Base-by-base conservation (phyloP, 139 green algal species). In the Closterium sp. region DNA sequence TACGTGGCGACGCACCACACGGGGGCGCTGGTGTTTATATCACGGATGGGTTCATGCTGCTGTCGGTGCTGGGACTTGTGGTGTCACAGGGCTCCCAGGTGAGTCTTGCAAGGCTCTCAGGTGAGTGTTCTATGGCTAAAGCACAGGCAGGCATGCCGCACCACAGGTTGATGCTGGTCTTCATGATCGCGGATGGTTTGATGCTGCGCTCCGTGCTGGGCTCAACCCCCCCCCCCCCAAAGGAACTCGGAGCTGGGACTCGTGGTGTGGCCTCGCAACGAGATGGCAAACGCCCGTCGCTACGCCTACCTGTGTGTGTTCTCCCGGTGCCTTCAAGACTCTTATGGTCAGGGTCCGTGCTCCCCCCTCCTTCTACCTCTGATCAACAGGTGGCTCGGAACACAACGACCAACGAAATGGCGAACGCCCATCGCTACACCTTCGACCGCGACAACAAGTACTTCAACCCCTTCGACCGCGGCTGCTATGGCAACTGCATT, bases 401-500 rank as follows among this genome's bases (percentile, higher is more conserved):
- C 94, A 93, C 99, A 25, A 99, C 98, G 5, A 99, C 98, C 35
- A 99, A 99, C 90, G 98, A 99, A 93, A 93, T 99, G 35, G 96
- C 97, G 16, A 99, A 99, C 95, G 98, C 96, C 96, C 93, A 94
- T 84, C 64, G 91, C 16, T 94, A 94, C 83, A 95, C 43, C 9
- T 69, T n/a, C n/a, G n/a, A n/a, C 34, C 36, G 23, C 23, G 89
- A 94, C 32, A 90, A 96, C 66, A 69, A 93, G n/a, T 99, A 98
- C 92, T 86, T 88, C 64, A 98, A 98, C 91, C 97, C 97, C 5
- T 98, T 98, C 90, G 97, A 98, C 95, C 93, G 91, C 0, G 97
- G 97, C 31, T 96, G 93, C 89, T 89, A 84, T 28, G 23, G 69
- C 34, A 97, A 97, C 87, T 97, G 95, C 84, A 16, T 9, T 3